phyloP scores from a whole-genome alignment of 2,329 filamentous ascomycete species.

The Neoarthrinium moseri region DNA sequence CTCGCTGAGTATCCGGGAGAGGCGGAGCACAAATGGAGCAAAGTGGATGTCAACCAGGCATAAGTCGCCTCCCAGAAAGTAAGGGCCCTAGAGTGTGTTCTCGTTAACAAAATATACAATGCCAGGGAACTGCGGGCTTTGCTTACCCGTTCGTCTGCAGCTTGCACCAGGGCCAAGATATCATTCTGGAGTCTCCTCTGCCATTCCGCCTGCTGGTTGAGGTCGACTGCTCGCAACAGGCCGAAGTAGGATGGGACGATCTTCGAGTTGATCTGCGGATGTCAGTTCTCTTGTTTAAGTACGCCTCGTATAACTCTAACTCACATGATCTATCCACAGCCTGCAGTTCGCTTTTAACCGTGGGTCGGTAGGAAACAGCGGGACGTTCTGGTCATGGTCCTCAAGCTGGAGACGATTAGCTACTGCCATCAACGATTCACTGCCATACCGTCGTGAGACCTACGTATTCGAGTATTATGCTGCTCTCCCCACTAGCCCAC shows the following conservation, averaged over 20 bases:
- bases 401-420: constrained; percentile 56
- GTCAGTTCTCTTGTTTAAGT: constrained; percentile 7
- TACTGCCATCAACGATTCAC: background rate
- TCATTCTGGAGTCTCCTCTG: constrained; percentile 63
- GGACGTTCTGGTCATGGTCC: constrained; percentile 60
- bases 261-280: constrained; percentile 66
- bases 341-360: constrained; percentile 71
- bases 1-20: constrained; percentile 64
- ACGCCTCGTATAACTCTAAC: constrained; percentile 20
- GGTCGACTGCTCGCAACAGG: constrained; percentile 65
- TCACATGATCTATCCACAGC: constrained; percentile 77
- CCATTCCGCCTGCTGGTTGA: constrained; percentile 54
- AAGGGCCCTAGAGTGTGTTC: constrained; percentile 53
- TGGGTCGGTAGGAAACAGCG: constrained; percentile 64
- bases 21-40: constrained; percentile 70
- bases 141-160: constrained; percentile 41
- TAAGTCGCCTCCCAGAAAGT: constrained; percentile 57
- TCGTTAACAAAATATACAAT: background rate
- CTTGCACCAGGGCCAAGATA: constrained; percentile 53
- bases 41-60: constrained; percentile 72
- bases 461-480: constrained; percentile 83
- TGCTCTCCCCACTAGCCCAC: constrained; percentile 81
- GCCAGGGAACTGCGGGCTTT: background rate
- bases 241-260: constrained; percentile 77
- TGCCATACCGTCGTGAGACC: constrained; percentile 20